Evolutionary conservation across 1,284 basidiomycete species (phyloP).

Genomic region (Cryptococcus jaspeensis): DNA sequence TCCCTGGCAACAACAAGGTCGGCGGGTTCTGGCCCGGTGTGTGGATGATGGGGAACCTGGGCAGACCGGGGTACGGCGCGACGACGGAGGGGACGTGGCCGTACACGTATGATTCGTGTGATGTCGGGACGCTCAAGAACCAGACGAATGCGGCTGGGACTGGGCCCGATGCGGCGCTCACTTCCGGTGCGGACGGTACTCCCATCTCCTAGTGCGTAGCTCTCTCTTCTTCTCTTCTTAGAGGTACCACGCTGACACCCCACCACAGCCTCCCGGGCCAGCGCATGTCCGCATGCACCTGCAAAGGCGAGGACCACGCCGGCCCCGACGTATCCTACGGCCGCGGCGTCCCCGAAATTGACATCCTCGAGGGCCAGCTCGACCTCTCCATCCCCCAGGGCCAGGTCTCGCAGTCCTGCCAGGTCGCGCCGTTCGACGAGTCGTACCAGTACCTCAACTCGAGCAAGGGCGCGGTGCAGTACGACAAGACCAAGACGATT

Average conservation of each 20-base stretch:
- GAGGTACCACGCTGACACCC: not conserved
- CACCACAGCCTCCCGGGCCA: conserved; percentile 56
- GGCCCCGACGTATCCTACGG: conserved; percentile 49
- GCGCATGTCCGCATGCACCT: conserved; percentile 59
- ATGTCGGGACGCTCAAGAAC: conserved; percentile 72
- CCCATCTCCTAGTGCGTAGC: conserved; percentile 29
- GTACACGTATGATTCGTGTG: conserved; percentile 69
- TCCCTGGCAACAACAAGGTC: conserved; percentile 63
- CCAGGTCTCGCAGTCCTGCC: conserved; percentile 61
- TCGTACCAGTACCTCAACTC: conserved; percentile 62
- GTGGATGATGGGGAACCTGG: conserved; percentile 92
- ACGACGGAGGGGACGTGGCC: conserved; percentile 62
- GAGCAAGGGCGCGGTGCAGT: conserved; percentile 42
- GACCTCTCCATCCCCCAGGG: conserved; percentile 24
- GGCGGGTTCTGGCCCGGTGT: conserved; percentile 71
- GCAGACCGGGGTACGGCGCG: conserved; percentile 74
- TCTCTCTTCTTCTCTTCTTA: conserved; percentile 23
- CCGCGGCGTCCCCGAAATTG: conserved; percentile 58
- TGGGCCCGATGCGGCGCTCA: conserved; percentile 35
- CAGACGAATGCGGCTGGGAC: conserved; percentile 50
- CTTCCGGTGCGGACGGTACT: conserved; percentile 22
- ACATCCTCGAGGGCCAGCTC: conserved; percentile 54
- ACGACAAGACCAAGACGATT: conserved; percentile 56
- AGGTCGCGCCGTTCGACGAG: conserved; percentile 61
- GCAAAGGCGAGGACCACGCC: conserved; percentile 54